Evolutionary conservation across 208 protist species (phyloP), one percentile per base, ranked within the genome.

Genomic region (Blastocrithidia nonstop): DNA sequence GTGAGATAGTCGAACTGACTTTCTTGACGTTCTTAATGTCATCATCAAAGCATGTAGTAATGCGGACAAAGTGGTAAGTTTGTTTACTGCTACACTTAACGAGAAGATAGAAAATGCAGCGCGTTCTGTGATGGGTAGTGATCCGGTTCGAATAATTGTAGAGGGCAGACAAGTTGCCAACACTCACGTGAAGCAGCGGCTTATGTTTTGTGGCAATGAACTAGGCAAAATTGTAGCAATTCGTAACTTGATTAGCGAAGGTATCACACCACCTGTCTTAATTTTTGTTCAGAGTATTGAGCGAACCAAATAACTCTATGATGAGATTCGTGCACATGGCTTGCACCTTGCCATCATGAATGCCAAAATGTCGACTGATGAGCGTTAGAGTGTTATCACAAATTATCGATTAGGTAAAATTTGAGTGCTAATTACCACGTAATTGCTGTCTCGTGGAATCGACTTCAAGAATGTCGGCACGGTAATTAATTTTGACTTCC

Each of bases 401-500:
- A 81, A 95, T 40, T 98, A 98, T 48, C 73, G 96, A 23, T 61
- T 82, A 0, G 96, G 95, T 44, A 81, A 95, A 50, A 94, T 97
- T 19, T 98, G 94, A 90, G 59, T 98, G 3, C 72, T 99, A 29
- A 90, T 99, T 44, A 88, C 87, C 32, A 99, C 96, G 11, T 95
- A 98, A 31, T 64, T 99, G 35, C 81, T 99, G 46, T 88, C 90
- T 3, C 81, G 96, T 27, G 96, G 96, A 66, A 96, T 99, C 43
- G 96, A 99, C 63, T 98, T 99, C 56, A 96, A 96, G 45, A 95
- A 94, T 46, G 87, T 99, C 20, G 78, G 78, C 35, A 86, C 83
- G 4, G 96, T 99, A 17, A 96, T 99, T 68, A 99, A 99, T 73
- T 98, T 97, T 61, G 97, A 99, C 63, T 94, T 99, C 39, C 97